phyloP scores from a whole-genome alignment of 169 alveolate genomes.

The Plasmodium inui region DNA sequence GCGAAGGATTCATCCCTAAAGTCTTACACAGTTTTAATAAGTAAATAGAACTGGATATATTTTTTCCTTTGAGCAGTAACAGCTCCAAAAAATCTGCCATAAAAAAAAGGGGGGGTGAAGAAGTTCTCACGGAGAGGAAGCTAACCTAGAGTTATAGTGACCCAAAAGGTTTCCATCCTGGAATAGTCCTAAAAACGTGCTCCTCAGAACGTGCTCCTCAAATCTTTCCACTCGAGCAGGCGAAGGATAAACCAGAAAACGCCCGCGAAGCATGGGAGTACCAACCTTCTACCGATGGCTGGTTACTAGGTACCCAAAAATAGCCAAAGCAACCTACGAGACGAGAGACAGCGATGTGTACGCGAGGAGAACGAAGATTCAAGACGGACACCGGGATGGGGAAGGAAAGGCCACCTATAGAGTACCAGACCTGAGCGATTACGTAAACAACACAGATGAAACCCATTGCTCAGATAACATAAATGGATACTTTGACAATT shows the following conservation, averaged over 20 bases:
- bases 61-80: background rate
- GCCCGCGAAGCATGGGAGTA: conserved; percentile 94
- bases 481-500: conserved; percentile 96
- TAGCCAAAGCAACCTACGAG: conserved; percentile 85
- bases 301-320: conserved; percentile 95
- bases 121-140: too few species aligned
- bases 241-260: background rate
- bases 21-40: background rate
- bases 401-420: conserved; percentile 78
- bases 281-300: conserved; percentile 99
- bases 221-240: background rate
- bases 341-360: conserved; percentile 86
- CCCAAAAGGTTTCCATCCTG: background rate
- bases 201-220: too few species aligned
- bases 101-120: background rate
- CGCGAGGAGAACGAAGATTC: conserved; percentile 77
- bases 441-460: conserved; percentile 75
- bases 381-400: background rate
- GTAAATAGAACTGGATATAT: background rate
- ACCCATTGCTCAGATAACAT: conserved; percentile 79
- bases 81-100: background rate
- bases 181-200: too few species aligned
- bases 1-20: background rate
- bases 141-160: too few species aligned
- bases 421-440: conserved; percentile 81